Conservation (phyloP, 1,284 basidiomycete genomes). For the Filobasidium uniguttulatum region DNA sequence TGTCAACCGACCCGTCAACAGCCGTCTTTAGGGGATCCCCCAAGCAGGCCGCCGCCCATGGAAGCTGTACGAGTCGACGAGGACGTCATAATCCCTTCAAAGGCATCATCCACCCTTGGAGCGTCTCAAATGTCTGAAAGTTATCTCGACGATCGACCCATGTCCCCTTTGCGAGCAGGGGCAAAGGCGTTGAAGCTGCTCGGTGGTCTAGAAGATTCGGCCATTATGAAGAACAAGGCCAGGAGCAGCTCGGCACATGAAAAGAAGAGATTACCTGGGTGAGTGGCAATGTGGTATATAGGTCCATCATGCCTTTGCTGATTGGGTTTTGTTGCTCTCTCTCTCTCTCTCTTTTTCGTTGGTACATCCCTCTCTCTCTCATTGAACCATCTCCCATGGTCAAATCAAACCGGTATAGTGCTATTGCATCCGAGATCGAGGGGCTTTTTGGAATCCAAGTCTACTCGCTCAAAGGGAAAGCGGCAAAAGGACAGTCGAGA, state of each 20-base stretch:
- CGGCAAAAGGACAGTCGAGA: background rate
- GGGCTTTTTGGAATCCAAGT: no score
- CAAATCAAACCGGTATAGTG: background rate
- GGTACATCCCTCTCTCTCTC: no score
- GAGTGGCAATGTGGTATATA: background rate
- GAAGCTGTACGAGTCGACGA: no score
- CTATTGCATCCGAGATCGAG: background rate
- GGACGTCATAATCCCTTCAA: background rate
- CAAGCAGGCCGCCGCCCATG: no score
- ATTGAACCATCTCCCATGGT: no score
- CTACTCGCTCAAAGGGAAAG: background rate
- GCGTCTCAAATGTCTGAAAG: background rate
- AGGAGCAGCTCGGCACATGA: no score
- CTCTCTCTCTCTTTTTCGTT: no score
- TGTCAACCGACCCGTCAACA: no score
- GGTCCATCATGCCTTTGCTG: background rate
- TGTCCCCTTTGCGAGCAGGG: constrained; percentile 12
- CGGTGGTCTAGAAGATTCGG: background rate
- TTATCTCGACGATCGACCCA: constrained; percentile 1
- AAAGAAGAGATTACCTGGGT: constrained; percentile 2
- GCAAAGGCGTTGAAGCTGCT: constrained; percentile 10
- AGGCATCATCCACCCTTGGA: background rate
- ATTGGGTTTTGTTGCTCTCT: no score
- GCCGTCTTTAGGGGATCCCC: no score
- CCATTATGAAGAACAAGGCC: background rate